Conservation (phyloP, 495 filamentous ascomycete genomes). For the Talaromyces wortmannii region DNA sequence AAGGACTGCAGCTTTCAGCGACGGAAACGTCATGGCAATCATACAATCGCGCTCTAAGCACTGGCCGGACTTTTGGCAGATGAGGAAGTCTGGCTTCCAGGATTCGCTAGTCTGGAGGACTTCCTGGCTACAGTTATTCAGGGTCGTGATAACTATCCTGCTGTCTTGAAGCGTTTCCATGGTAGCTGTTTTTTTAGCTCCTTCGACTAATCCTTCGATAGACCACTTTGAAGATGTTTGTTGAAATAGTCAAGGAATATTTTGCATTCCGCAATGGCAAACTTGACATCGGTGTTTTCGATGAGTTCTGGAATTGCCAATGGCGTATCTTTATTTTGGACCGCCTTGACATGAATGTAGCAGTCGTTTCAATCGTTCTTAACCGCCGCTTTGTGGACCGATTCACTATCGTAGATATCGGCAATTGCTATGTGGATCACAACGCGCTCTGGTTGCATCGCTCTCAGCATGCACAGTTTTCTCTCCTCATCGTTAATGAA, state of each 20-base stretch:
- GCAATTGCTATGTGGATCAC: background rate
- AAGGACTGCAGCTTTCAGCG: background rate
- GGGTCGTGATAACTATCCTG: background rate
- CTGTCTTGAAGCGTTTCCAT: background rate
- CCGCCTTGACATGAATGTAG: too few relatives aligned
- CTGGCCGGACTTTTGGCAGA: constrained; percentile 6
- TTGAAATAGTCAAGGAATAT: too few relatives aligned
- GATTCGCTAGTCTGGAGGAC: background rate
- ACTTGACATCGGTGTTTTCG: too few relatives aligned
- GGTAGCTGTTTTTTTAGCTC: too few relatives aligned
- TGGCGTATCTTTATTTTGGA: background rate
- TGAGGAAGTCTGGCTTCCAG: background rate
- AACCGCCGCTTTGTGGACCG: background rate
- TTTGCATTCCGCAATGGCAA: too few relatives aligned
- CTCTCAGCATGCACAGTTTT: background rate
- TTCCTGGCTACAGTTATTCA: background rate
- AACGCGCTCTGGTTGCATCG: background rate
- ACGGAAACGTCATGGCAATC: background rate
- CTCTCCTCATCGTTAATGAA: background rate
- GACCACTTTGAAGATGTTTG: too few relatives aligned
- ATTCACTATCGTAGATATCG: background rate
- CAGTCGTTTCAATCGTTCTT: too few relatives aligned
- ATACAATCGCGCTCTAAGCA: constrained; percentile 2
- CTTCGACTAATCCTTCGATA: too few relatives aligned
- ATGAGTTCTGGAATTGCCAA: background rate